phyloP scores from a whole-genome alignment of 2,329 filamentous ascomycete species.

The Penicillium sp. region DNA sequence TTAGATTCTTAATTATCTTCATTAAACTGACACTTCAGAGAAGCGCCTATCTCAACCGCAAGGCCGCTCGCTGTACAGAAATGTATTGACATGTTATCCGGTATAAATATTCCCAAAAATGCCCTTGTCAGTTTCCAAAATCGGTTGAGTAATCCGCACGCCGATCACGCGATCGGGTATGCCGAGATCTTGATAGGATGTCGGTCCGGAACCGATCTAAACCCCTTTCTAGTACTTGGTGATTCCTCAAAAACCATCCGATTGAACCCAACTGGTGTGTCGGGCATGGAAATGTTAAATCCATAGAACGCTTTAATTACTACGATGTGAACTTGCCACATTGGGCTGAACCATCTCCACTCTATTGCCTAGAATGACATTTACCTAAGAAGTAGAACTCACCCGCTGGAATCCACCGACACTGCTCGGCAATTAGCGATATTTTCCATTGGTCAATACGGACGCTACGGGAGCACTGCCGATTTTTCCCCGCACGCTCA shows the following conservation, averaged over 20 bases:
- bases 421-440: background rate
- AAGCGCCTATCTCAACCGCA: no score
- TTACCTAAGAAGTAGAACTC: no score
- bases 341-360: no score
- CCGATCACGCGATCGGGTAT: background rate
- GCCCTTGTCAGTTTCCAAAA: background rate
- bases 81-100: background rate
- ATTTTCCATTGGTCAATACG: background rate
- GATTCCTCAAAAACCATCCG: background rate
- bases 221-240: background rate
- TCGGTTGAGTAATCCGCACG: background rate
- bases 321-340: no score
- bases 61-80: no score
- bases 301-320: no score
- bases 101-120: background rate
- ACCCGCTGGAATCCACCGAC: background rate
- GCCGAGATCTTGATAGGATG: background rate
- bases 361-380: no score
- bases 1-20: no score
- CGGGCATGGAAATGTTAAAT: no score
- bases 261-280: background rate
- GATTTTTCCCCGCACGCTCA: conserved; percentile 11
- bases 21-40: no score
- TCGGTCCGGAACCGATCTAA: background rate
- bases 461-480: background rate